A percentile compares a stretch with the other conserved stretches of the same genome.
phyloP scores from a whole-genome alignment of 805 yeast genomes.

The Brettanomyces naardenensis region DNA sequence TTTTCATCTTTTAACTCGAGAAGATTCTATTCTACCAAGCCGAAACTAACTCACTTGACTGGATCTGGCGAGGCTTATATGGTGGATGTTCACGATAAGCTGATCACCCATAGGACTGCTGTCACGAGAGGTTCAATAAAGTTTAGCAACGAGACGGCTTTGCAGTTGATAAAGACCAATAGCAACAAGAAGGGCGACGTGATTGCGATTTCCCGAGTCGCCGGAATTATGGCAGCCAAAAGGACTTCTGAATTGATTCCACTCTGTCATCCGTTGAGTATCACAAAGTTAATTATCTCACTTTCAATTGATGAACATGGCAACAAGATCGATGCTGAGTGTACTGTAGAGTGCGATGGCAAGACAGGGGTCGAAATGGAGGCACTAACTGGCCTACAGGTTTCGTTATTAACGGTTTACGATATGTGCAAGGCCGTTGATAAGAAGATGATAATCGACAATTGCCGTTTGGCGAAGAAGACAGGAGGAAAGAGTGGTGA shows the following conservation, averaged over 20 bases:
- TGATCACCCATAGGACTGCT: slow-evolving; percentile 33
- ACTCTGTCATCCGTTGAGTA: slow-evolving; percentile 39
- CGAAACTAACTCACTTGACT: slow-evolving; percentile 6
- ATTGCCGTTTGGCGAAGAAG: slow-evolving; percentile 32
- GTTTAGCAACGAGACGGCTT: slow-evolving; percentile 29
- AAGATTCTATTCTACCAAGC: slow-evolving; percentile 1
- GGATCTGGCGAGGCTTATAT: slow-evolving; percentile 19
- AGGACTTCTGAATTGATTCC: slow-evolving; percentile 39
- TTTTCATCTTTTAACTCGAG: neutral
- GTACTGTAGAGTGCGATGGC: slow-evolving; percentile 38
- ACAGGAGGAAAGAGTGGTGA: slow-evolving; percentile 35
- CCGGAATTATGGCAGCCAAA: slow-evolving; percentile 47
- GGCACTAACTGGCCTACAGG: slow-evolving; percentile 39
- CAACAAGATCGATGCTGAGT: slow-evolving; percentile 23
- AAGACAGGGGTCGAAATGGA: slow-evolving; percentile 56
- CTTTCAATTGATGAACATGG: slow-evolving; percentile 17
- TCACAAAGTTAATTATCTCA: slow-evolving; percentile 33
- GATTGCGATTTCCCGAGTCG: slow-evolving; percentile 36
- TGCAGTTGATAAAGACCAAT: slow-evolving; percentile 27
- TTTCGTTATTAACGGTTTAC: slow-evolving; percentile 39
- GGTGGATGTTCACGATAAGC: slow-evolving; percentile 40
- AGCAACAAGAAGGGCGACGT: slow-evolving; percentile 46
- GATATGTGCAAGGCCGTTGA: slow-evolving; percentile 58
- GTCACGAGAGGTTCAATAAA: slow-evolving; percentile 34
- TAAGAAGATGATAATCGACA: slow-evolving; percentile 33